Evolutionary conservation across 2,329 filamentous ascomycete species (phyloP), one percentile per base, ranked within the genome.

Genomic region (Xylariaceae sp.): DNA sequence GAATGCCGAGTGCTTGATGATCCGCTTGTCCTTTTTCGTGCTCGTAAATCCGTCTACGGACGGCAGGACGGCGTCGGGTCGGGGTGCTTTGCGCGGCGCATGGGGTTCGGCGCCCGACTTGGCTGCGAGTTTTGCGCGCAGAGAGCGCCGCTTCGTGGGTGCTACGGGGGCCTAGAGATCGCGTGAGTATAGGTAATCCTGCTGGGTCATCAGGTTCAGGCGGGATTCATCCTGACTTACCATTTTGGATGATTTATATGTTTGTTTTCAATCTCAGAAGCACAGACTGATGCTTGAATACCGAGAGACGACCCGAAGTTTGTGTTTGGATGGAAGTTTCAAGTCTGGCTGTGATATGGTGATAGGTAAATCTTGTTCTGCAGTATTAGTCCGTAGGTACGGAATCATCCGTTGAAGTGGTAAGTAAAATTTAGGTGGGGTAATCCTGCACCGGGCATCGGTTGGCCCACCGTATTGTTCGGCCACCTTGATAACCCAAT

Each of bases 1-100:
- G 61, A 97, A 90, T 11, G 85, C 74, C 0, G 87, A 87, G 76
- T 89, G 89, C 68, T 91, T 91, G 64, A 95, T 89, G 35, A 79
- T 75, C 29, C 86, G 87, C 75, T 92, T 95, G 75, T 95, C 89
- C 68, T 82, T 85, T 73, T 96, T 97, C 60, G 80, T 84, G 52
- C 84, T 80, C 57, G 84, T 75, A 71, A 92, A 91, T 57, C 69
- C 60, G 68, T 84, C 79, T 45, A 60, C 53, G 1, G 57, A 56
- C 2, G 75, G 71, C 11, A 79, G 76, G 47, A 73, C 67, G 62
- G 80, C 77, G 63, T 78, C 73, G 47, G 73, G 67, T 50, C 78
- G 80, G 68, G 79, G 77, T 9, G 76, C 73, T 65, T 77, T 79
- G 67, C 75, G 72, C 49, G 80, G 77, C 27, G 77, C 70, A 58